Conservation (phyloP, 148 eudicot species). For the Hydrangea macrophylla region DNA sequence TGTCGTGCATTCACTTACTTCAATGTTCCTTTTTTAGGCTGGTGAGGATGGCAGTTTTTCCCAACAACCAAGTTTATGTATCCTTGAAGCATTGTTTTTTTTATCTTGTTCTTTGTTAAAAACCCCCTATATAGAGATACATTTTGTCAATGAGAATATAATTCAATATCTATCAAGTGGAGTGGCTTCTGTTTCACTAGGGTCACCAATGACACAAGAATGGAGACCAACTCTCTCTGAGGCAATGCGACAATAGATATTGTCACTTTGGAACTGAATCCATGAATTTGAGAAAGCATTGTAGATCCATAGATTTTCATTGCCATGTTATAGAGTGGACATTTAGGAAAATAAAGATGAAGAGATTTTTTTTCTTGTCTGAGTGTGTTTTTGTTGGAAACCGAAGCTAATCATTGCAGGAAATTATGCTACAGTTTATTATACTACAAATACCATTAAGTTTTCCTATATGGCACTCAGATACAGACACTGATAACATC, state of each 20-base stretch:
- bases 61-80: constrained; percentile 55
- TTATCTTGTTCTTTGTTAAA: constrained; percentile 8
- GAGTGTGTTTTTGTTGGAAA: background rate
- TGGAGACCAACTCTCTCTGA: background rate
- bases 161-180: background rate
- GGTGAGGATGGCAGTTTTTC: constrained; percentile 51
- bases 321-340: background rate
- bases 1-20: background rate
- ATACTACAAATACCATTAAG: background rate
- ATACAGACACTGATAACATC: constrained; percentile 51
- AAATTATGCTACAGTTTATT: background rate
- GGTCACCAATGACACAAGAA: background rate
- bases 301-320: background rate
- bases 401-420: background rate
- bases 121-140: background rate
- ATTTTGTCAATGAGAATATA: background rate
- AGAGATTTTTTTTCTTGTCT: background rate
- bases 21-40: constrained; percentile 30
- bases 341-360: background rate
- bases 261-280: background rate
- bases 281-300: background rate
- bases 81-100: constrained; percentile 39
- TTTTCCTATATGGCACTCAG: constrained; percentile 49
- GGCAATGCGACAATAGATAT: background rate
- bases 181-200: background rate